Conservation (phyloP, 2,329 filamentous ascomycete species). For the Fusarium cyanostomum region DNA sequence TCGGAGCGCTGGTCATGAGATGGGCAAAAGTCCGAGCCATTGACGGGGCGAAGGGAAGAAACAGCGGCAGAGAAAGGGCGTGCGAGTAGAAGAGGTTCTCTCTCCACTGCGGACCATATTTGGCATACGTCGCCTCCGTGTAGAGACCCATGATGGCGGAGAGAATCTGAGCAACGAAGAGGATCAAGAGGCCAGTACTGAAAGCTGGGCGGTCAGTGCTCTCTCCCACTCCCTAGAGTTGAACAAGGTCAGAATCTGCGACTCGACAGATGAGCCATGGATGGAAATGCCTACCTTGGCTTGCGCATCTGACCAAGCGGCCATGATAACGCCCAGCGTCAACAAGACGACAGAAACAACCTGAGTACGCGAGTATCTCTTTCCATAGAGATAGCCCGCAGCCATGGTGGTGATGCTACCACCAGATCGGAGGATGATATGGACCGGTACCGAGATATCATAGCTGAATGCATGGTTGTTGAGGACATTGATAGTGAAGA, state of each 20-base stretch:
- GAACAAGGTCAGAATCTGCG: background rate
- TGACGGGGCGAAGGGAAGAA: constrained; percentile 74
- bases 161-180: constrained; percentile 88
- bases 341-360: constrained; percentile 83
- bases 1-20: constrained; percentile 70
- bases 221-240: constrained; percentile 28
- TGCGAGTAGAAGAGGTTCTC: constrained; percentile 97
- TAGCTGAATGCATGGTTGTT: constrained; percentile 99
- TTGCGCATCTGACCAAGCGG: constrained; percentile 88
- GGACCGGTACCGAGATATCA: constrained; percentile 93
- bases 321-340: constrained; percentile 85
- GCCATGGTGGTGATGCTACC: constrained; percentile 96
- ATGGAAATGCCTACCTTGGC: constrained; percentile 70
- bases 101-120: constrained; percentile 89
- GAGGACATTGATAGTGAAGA: constrained; percentile 92
- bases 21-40: constrained; percentile 71
- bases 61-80: constrained; percentile 78
- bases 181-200: constrained; percentile 76
- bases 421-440: constrained; percentile 95
- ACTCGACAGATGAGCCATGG: background rate
- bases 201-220: constrained; percentile 45
- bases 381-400: constrained; percentile 88
- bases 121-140: constrained; percentile 87
- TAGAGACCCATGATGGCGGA: constrained; percentile 96
- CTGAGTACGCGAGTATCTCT: constrained; percentile 82